Evolutionary conservation across 768 basidiomycete species (phyloP).

Genomic region (Collybia nuda): DNA sequence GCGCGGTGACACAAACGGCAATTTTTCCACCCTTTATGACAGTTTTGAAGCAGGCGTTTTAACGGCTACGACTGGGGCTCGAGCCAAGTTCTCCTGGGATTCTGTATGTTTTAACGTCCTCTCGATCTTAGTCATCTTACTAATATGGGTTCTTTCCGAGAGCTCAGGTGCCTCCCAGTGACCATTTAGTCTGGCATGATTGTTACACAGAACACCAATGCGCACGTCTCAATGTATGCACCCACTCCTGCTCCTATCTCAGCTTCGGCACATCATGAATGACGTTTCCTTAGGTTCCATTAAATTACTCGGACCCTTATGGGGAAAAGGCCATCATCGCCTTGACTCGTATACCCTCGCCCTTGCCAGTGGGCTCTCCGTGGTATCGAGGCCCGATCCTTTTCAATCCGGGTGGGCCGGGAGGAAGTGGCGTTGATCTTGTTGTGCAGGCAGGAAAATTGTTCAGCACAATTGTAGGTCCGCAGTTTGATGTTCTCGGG

Average conservation of each 20-base stretch:
- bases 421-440: constrained; percentile 38
- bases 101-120: too few species aligned
- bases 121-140: too few species aligned
- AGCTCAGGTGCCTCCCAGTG: constrained; percentile 13
- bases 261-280: too few species aligned
- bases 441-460: constrained; percentile 19
- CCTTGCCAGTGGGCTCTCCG: constrained; percentile 19
- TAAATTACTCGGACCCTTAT: constrained; percentile 40
- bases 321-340: constrained; percentile 41
- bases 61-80: too few species aligned
- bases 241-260: background rate
- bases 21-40: too few species aligned
- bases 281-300: constrained; percentile 37
- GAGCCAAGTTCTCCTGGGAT: too few species aligned
- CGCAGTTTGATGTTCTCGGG: constrained; percentile 43
- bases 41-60: too few species aligned
- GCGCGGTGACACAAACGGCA: too few species aligned
- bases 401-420: constrained; percentile 50
- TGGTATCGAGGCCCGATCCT: constrained; percentile 44
- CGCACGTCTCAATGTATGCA: constrained; percentile 26
- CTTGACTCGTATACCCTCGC: constrained; percentile 38
- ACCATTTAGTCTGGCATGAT: constrained; percentile 17
- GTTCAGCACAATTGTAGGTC: constrained; percentile 33
- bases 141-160: background rate
- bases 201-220: constrained; percentile 27